phyloP scores from a whole-genome alignment of 2,329 filamentous ascomycete species.

The Thelonectria olida region DNA sequence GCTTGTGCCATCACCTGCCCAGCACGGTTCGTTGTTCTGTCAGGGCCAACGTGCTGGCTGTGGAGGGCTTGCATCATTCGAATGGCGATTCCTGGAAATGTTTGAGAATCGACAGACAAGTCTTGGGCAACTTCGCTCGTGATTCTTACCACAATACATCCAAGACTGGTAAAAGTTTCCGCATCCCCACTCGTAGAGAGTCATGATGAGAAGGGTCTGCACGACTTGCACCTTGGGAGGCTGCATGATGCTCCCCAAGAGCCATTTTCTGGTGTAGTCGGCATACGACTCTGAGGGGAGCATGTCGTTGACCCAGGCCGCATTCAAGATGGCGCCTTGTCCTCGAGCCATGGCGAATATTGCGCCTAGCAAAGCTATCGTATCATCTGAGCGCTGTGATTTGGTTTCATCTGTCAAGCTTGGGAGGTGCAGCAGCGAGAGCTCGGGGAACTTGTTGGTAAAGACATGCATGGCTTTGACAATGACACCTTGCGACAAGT shows the following conservation, averaged over 20 bases:
- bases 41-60: slow-evolving; percentile 26
- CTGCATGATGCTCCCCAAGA: neutral
- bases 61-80: slow-evolving; percentile 50
- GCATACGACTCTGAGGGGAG: neutral
- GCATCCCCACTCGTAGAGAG: slow-evolving; percentile 51
- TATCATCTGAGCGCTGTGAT: neutral
- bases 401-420: neutral
- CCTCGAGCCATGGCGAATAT: slow-evolving; percentile 5
- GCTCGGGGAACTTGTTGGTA: slow-evolving; percentile 8
- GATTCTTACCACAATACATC: slow-evolving; percentile 46
- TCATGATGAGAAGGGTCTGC: slow-evolving; percentile 48
- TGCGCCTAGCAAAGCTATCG: neutral
- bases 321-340: neutral
- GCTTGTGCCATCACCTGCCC: slow-evolving; percentile 38
- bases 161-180: slow-evolving; percentile 51
- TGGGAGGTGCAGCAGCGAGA: slow-evolving; percentile 1
- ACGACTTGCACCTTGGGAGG: slow-evolving; percentile 22
- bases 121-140: neutral
- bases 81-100: slow-evolving; percentile 42
- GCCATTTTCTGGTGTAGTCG: neutral
- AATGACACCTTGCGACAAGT: neutral
- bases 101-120: neutral
- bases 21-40: slow-evolving; percentile 30
- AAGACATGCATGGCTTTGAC: neutral
- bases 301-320: neutral